Evolutionary conservation across 495 filamentous ascomycete genomes (phyloP).

Genomic region (Trichoderma gamsii): DNA sequence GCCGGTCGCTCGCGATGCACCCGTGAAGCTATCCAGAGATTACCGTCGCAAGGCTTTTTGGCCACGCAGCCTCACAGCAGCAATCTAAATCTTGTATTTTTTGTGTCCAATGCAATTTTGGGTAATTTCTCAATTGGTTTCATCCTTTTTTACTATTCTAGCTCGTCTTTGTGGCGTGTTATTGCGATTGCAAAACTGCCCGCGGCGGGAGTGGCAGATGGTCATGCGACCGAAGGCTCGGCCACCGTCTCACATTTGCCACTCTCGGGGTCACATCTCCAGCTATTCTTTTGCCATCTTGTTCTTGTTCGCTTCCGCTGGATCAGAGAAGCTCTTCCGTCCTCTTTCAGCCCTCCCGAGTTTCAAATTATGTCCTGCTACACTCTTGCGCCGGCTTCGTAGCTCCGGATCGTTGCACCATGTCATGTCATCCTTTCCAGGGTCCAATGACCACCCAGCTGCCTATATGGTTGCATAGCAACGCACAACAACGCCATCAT

Average conservation of each 20-base stretch:
- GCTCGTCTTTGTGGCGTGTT: background rate
- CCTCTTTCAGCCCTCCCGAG: background rate
- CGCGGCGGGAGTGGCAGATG: conserved; percentile 3
- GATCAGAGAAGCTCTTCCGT: background rate
- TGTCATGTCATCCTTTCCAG: background rate
- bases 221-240: conserved; percentile 7
- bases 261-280: background rate
- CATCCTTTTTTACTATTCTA: background rate
- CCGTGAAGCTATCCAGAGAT: conserved; percentile 10
- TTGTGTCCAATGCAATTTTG: background rate
- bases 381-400: background rate
- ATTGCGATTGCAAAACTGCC: background rate
- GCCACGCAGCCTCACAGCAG: background rate
- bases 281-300: background rate
- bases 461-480: background rate
- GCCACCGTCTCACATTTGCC: conserved; percentile 7
- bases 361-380: background rate
- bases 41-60: background rate
- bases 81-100: background rate
- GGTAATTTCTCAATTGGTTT: conserved; percentile 1
- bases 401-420: conserved; percentile 7
- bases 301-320: background rate
- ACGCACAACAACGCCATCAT: background rate
- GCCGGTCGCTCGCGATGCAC: background rate
- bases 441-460: background rate